Evolutionary conservation across 495 filamentous ascomycete genomes (phyloP).

Genomic region (Jackrogersella multiformis): DNA sequence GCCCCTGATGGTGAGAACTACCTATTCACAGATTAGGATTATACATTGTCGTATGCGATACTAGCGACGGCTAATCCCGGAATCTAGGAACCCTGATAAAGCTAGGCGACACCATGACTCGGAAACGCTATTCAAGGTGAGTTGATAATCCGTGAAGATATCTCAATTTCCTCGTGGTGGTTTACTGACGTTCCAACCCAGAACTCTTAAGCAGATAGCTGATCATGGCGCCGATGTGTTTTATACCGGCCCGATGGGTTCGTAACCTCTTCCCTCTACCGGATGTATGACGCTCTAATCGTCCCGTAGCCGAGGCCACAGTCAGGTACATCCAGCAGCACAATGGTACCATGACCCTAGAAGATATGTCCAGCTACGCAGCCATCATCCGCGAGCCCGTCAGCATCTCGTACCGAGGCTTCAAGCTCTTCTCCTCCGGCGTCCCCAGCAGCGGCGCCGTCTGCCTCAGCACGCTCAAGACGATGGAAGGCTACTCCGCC

Average conservation of each 20-base stretch:
- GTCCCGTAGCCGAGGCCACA: constrained; percentile 71
- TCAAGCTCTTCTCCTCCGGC: constrained; percentile 70
- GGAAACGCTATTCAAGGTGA: constrained; percentile 76
- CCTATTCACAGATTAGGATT: not conserved
- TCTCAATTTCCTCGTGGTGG: not conserved
- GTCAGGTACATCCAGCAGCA: constrained; percentile 68
- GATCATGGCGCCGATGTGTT: constrained; percentile 74
- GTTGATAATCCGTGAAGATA: constrained; percentile 6
- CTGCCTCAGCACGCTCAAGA: constrained; percentile 77
- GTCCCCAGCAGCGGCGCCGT: constrained; percentile 81
- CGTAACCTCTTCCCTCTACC: not conserved
- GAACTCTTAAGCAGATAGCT: constrained; percentile 78
- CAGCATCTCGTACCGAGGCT: constrained; percentile 75
- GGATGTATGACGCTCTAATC: not conserved
- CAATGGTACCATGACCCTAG: constrained; percentile 84
- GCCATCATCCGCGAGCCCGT: constrained; percentile 68
- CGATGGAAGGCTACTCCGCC: constrained; percentile 74
- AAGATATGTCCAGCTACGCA: constrained; percentile 76
- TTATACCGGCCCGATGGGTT: constrained; percentile 70
- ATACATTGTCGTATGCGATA: not conserved
- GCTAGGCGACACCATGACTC: constrained; percentile 78
- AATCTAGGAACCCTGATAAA: constrained; percentile 59
- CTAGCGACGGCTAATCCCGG: constrained; percentile 3
- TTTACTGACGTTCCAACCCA: constrained; percentile 23
- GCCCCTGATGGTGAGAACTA: constrained; percentile 69